Evolutionary conservation across 768 basidiomycete genomes (phyloP), one percentile per base, ranked within the genome.

Genomic region (Pleurotus pulmonarius): DNA sequence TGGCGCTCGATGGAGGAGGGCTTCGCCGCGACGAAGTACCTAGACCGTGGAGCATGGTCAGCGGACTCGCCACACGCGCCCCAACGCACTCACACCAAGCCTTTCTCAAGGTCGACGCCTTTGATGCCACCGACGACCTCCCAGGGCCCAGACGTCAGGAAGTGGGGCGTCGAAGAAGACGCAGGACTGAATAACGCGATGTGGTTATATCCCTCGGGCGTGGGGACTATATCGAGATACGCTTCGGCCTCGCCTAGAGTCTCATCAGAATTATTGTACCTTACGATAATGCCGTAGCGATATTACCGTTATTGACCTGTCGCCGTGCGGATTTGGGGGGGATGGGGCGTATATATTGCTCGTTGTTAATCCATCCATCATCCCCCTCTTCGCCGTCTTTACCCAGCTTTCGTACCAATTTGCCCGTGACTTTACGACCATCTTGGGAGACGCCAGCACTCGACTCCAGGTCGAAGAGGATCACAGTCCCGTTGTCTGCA

Each of bases 191-290:
- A 99, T 29, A 94, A 79, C 0, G 96, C 97, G 64, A 99, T 86
- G 66, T 98, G 96, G 62, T 92, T 88, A 75, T 80, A 98, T 0
- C 97, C 97, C 3, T 90, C 84, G 22, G 74, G 63, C 26, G 81
- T 85, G 7, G 96, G 93, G 4, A 95, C 82, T 59, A 99, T 80
- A 69, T 99, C 97, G 48, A 99, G 80, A 70, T 98, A 99, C 13
- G 90, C 90, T 24, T 80, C 72, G 5, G 75, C 69, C 8, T 38
- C 76, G 29, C 29, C 29, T 34, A 34, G 29, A 34, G 9, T 34
- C 29, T 34, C 29, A 34, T 34, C 29, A 34, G 29, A 34, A 34
- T 11, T 11, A 11, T 34, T 34, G 29, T 34, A 34, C 29, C 9
- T 34, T 34, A 34, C 29, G 29, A 34, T 34, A 34, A 34, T 34